Percentiles rank a stretch among this genome's conserved stretches.
Conservation (phyloP, 2,329 filamentous ascomycete genomes). For the Capronia epimyces region DNA sequence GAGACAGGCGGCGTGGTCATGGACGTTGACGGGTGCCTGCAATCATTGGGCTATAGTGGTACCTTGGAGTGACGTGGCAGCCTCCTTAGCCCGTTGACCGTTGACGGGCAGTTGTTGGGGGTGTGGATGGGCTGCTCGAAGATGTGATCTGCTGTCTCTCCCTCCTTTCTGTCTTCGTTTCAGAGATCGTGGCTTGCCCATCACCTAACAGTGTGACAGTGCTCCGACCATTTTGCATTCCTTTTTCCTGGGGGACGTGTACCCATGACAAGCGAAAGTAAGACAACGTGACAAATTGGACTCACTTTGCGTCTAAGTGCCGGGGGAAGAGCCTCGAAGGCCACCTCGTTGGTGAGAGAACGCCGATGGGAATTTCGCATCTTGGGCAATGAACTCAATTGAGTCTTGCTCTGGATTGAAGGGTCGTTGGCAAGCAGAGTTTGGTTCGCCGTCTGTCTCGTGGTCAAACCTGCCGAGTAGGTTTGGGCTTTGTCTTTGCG, state of each 20-base stretch:
- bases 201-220: neutral
- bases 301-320: slow-evolving; percentile 56
- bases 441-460: neutral
- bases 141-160: neutral
- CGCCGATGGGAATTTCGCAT: slow-evolving; percentile 19
- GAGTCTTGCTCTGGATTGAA: neutral
- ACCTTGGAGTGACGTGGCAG: neutral
- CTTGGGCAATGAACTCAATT: slow-evolving; percentile 1
- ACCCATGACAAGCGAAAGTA: slow-evolving; percentile 16
- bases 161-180: neutral
- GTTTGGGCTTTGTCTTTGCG: too few relatives aligned
- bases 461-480: neutral
- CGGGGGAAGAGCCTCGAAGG: slow-evolving; percentile 51
- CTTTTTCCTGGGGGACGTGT: neutral
- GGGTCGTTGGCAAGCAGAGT: neutral
- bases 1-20: neutral
- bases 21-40: neutral
- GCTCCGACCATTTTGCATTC: neutral
- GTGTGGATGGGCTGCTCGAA: neutral
- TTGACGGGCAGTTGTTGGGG: neutral
- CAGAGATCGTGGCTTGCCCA: slow-evolving; percentile 1
- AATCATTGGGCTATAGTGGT: neutral
- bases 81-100: neutral
- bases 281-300: slow-evolving; percentile 18
- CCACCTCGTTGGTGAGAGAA: slow-evolving; percentile 24